Base-by-base conservation (phyloP, 129 eudicot species). In the Flaveria sonorensis region DNA sequence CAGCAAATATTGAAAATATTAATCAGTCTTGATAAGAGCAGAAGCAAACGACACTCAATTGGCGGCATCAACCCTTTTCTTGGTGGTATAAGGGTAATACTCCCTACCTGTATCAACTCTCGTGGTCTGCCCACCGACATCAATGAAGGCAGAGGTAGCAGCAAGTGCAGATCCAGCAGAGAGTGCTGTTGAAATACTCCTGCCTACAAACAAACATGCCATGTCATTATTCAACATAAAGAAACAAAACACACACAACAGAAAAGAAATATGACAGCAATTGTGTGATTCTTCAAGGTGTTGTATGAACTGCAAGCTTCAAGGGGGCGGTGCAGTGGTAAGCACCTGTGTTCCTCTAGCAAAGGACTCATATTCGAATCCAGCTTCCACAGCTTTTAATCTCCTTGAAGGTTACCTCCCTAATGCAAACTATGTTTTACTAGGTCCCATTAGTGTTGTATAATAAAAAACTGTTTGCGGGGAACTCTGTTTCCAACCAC, bases 131-230 rank as follows among this genome's bases (percentile, higher is more conserved):
- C 97, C 98, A 60, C 96, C 96, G 48, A 77, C 81, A 66, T 94
- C 98, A 18, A 91, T 89, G 67, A 83, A 70, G 16, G 96, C 76
- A 16, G 97, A 91, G 61, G 96, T 89, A 20, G 83, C 87, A 65
- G 98, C 98, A 82, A 94, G 86, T 60, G 93, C 97, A 16, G 97
- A 93, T 79, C 98, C 98, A 19, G 98, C 97, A 64, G 96, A 89
- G 12, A 94, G 32, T 45, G 90, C 98, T 9, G 96, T 79, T 19
- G 88, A n/a, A 36, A 94, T 87, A 82, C 93, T 91, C 87, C 77
- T 94, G 16, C 88, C 98, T 94, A 84, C 28, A 77, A 65, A 45
- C 69, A 67, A 32, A 19, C 24, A 32, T 8, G 57, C 23, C 42
- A 78, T 3, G 6, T 8, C 76, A 70, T 70, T 2, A 56, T 9